Conservation (phyloP, 2,329 filamentous ascomycete genomes). For the Emericellopsis cladophorae region DNA sequence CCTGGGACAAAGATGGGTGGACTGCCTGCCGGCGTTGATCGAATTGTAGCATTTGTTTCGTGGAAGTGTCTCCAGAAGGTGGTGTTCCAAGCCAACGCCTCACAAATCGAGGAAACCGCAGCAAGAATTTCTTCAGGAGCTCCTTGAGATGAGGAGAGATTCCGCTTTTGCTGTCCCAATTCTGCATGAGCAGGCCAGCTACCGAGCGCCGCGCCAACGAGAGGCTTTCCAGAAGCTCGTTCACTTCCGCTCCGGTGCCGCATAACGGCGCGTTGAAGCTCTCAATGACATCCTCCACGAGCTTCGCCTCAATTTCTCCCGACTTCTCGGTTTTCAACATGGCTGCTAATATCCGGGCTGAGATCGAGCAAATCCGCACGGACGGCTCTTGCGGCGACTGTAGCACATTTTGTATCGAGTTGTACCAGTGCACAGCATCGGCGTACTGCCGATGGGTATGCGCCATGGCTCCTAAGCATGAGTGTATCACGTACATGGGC, state of each 20-base stretch:
- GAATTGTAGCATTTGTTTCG: conserved; percentile 47
- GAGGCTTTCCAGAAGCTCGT: conserved; percentile 46
- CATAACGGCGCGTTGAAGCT: conserved; percentile 46
- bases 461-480: conserved; percentile 36
- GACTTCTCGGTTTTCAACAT: conserved; percentile 31
- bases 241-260: conserved; percentile 45
- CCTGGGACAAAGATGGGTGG: conserved; percentile 36
- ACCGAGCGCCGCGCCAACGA: conserved; percentile 41
- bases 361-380: conserved; percentile 36
- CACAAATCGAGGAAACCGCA: conserved; percentile 46
- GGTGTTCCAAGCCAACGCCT: conserved; percentile 49
- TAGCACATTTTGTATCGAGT: conserved; percentile 26
- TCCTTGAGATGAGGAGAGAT: conserved; percentile 11
- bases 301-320: conserved; percentile 22
- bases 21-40: conserved; percentile 45
- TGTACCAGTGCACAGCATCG: conserved; percentile 44
- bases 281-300: conserved; percentile 36
- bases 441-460: conserved; percentile 29
- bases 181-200: conserved; percentile 30
- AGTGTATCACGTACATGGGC: conserved; percentile 34
- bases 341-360: conserved; percentile 42
- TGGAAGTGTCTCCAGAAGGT: conserved; percentile 33
- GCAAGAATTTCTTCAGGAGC: conserved; percentile 42
- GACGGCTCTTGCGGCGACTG: conserved; percentile 27
- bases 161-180: conserved; percentile 7